These are phyloP conservation scores for Boletus vinaceobasis DNA, from an alignment of 768 basidiomycete species.

Conservation along the genomic window DNA sequence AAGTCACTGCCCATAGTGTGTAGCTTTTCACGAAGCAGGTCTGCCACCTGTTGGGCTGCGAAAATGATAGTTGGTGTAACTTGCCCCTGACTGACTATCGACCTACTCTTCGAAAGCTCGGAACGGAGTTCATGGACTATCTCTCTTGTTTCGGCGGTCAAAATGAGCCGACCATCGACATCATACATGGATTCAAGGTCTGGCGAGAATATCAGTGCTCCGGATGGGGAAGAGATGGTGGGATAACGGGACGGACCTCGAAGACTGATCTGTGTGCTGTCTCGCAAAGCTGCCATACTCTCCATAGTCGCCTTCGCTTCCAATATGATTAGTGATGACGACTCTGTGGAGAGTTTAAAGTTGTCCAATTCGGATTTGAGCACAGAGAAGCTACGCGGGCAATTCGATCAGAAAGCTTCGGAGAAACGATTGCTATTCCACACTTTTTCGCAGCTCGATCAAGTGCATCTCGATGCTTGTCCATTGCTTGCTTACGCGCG, in stretches of 20 bases:
- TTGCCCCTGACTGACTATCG: background rate
- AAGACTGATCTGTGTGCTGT: slow-evolving; percentile 17
- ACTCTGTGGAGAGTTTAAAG: slow-evolving; percentile 24
- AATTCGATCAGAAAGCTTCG: background rate
- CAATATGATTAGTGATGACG: slow-evolving; percentile 18
- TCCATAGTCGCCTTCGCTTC: slow-evolving; percentile 27
- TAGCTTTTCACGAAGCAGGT: slow-evolving; percentile 46
- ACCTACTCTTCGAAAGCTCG: slow-evolving; percentile 36
- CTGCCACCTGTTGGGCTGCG: slow-evolving; percentile 46
- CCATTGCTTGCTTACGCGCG: slow-evolving; percentile 9
- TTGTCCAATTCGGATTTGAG: slow-evolving; percentile 30
- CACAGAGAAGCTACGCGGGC: slow-evolving; percentile 22
- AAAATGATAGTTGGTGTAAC: slow-evolving; percentile 5
- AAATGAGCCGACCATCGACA: slow-evolving; percentile 23
- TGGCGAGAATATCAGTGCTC: slow-evolving; percentile 1
- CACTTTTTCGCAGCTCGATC: slow-evolving; percentile 20
- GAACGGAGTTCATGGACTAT: slow-evolving; percentile 33
- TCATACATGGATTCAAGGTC: slow-evolving; percentile 31
- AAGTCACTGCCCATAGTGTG: slow-evolving; percentile 41
- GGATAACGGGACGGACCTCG: slow-evolving; percentile 22
- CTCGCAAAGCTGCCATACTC: slow-evolving; percentile 24
- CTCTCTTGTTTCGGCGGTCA: slow-evolving; percentile 25
- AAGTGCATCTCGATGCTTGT: slow-evolving; percentile 19
- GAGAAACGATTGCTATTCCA: background rate
- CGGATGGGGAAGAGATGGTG: background rate